phyloP scores from a whole-genome alignment of 2,329 filamentous ascomycete species.

The Ilyonectria mors-panacis region DNA sequence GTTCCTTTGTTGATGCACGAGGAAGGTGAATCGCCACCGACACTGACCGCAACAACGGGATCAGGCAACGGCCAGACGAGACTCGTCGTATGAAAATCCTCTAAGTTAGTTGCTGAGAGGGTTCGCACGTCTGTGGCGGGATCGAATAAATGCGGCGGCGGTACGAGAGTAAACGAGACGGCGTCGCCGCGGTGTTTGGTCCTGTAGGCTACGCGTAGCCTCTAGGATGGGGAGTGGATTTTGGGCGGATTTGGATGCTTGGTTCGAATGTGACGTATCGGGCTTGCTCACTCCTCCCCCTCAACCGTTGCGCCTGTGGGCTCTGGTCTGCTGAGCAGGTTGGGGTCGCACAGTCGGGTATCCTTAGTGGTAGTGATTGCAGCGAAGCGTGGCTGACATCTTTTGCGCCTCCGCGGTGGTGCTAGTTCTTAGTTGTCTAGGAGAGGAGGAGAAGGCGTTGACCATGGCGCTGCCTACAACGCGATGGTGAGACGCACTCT shows the following conservation, averaged over 20 bases:
- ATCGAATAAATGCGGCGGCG: slow-evolving; percentile 14
- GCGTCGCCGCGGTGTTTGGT: slow-evolving; percentile 1
- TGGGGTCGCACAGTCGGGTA: slow-evolving; percentile 4
- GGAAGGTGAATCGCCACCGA: background rate
- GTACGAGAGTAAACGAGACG: slow-evolving; percentile 25
- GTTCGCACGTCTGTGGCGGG: slow-evolving; percentile 21
- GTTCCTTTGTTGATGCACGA: background rate
- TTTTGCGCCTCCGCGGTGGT: slow-evolving; percentile 26
- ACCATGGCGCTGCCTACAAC: slow-evolving; percentile 26
- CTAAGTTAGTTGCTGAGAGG: background rate
- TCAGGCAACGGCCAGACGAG: background rate
- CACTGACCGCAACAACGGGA: background rate
- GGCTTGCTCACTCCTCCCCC: background rate
- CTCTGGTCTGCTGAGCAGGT: slow-evolving; percentile 1
- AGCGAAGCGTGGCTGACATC: slow-evolving; percentile 33
- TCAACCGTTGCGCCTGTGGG: slow-evolving; percentile 25
- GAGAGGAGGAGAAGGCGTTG: slow-evolving; percentile 11
- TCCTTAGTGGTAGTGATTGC: slow-evolving; percentile 26
- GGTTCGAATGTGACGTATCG: slow-evolving; percentile 26
- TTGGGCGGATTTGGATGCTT: slow-evolving; percentile 20
- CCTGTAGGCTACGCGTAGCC: background rate
- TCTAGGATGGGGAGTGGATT: slow-evolving; percentile 22
- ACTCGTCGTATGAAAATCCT: background rate
- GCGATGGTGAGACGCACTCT: slow-evolving; percentile 31
- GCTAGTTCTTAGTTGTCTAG: slow-evolving; percentile 22